Conservation (phyloP, 257 asterid species). For the Scutellaria baicalensis region DNA sequence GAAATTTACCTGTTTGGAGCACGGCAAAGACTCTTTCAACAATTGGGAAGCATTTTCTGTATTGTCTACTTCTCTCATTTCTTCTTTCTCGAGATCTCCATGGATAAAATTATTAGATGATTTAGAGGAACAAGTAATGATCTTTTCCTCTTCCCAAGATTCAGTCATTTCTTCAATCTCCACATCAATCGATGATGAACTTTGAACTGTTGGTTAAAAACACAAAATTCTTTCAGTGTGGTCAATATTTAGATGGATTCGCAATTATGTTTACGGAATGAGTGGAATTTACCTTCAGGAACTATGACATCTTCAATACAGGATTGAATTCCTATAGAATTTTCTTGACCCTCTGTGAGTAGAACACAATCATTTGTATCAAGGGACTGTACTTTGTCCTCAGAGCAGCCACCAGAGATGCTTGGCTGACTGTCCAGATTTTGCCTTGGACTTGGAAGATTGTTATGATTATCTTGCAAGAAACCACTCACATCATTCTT, state of each 20-base stretch:
- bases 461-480: slow-evolving; percentile 29
- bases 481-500: slow-evolving; percentile 21
- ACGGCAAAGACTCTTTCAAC: slow-evolving; percentile 13
- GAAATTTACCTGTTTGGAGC: slow-evolving; percentile 36
- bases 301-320: slow-evolving; percentile 8
- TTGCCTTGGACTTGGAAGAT: slow-evolving; percentile 25
- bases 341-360: slow-evolving; percentile 17
- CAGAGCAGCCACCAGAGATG: slow-evolving; percentile 16
- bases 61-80: slow-evolving; percentile 21
- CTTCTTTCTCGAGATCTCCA: slow-evolving; percentile 29
- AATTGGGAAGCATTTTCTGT: slow-evolving; percentile 25
- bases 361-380: slow-evolving; percentile 10
- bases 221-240: background rate
- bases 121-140: slow-evolving; percentile 10
- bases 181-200: slow-evolving; percentile 16
- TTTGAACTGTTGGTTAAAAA: slow-evolving; percentile 2
- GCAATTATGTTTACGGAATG: background rate
- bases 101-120: slow-evolving; percentile 8
- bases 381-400: slow-evolving; percentile 29
- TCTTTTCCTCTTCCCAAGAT: slow-evolving; percentile 30
- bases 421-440: slow-evolving; percentile 25
- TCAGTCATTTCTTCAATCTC: slow-evolving; percentile 32
- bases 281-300: slow-evolving; percentile 37
- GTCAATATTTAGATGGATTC: background rate
- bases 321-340: slow-evolving; percentile 24